Percentiles rank a stretch among this genome's conserved stretches.
Conservation (phyloP, 768 basidiomycete species). For the Pulveroboletus sp. region DNA sequence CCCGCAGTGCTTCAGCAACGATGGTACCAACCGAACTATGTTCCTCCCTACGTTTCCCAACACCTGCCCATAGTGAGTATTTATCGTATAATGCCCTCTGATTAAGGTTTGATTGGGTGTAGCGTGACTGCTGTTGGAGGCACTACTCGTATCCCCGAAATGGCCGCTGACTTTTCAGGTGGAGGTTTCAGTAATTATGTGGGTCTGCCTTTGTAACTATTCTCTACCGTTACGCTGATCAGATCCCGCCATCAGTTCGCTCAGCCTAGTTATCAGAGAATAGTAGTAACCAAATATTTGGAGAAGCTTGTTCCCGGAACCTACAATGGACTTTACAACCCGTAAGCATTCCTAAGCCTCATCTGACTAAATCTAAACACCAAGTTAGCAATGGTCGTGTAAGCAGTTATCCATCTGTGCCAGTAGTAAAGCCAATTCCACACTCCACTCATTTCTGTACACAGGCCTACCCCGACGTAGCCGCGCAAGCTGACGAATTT, state of each 20-base stretch:
- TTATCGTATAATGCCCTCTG: neutral
- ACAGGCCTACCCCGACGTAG: slow-evolving; percentile 63
- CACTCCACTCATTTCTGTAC: too few relatives aligned
- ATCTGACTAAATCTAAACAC: neutral
- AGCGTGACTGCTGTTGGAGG: slow-evolving; percentile 76
- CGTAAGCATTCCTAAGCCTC: slow-evolving; percentile 33
- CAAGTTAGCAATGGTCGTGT: slow-evolving; percentile 51
- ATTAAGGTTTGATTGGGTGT: neutral
- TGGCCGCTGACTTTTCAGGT: slow-evolving; percentile 59
- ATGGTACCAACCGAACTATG: slow-evolving; percentile 49
- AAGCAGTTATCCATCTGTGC: slow-evolving; percentile 23
- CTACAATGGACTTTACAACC: slow-evolving; percentile 60
- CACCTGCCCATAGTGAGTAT: slow-evolving; percentile 51
- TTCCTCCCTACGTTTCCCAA: slow-evolving; percentile 67
- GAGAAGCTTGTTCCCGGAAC: too few relatives aligned
- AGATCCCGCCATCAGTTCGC: slow-evolving; percentile 37
- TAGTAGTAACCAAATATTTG: slow-evolving; percentile 42
- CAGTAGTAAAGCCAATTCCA: too few relatives aligned
- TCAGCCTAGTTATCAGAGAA: slow-evolving; percentile 53
- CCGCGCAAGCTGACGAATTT: slow-evolving; percentile 55
- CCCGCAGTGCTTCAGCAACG: slow-evolving; percentile 56
- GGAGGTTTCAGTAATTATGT: too few relatives aligned
- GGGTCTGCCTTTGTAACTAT: slow-evolving; percentile 9
- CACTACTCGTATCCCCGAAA: slow-evolving; percentile 58
- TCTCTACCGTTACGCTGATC: slow-evolving; percentile 5